phyloP scores from a whole-genome alignment of 2,329 filamentous ascomycete species.

The Purpureocillium lavendulum region DNA sequence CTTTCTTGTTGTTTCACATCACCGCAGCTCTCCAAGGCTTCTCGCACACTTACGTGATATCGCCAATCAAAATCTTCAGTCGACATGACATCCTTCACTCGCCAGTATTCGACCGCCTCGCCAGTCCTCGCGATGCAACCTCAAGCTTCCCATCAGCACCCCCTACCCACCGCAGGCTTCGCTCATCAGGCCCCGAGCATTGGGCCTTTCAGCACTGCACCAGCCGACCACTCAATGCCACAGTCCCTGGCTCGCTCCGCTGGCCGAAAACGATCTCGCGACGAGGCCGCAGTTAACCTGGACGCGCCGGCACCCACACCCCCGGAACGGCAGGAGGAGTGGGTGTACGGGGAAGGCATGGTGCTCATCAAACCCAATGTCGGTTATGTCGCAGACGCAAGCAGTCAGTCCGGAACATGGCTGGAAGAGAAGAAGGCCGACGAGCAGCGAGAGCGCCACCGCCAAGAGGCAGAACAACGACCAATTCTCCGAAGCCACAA shows the following conservation, averaged over 20 bases:
- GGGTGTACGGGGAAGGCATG: conserved; percentile 66
- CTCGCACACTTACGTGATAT: too few species aligned
- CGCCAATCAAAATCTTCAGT: too few species aligned
- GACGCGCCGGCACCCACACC: conserved; percentile 35
- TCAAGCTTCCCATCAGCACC: conserved; percentile 23
- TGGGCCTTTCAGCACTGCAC: conserved; percentile 14
- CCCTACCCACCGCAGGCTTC: conserved; percentile 21
- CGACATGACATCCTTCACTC: conserved; percentile 36
- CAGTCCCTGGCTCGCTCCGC: conserved; percentile 30
- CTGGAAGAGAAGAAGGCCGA: conserved; percentile 55
- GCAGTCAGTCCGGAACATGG: conserved; percentile 65
- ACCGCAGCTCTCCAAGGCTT: too few species aligned
- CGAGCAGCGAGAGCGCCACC: conserved; percentile 38
- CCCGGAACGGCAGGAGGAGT: conserved; percentile 51
- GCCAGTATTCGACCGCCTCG: conserved; percentile 31
- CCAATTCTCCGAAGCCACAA: conserved; percentile 50
- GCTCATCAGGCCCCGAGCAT: conserved; percentile 14
- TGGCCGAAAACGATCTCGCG: conserved; percentile 68
- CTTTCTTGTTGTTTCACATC: conserved; percentile 5
- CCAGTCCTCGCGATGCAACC: conserved; percentile 33
- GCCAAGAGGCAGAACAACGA: conserved; percentile 39
- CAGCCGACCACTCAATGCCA: conserved; percentile 18
- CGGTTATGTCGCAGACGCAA: conserved; percentile 47
- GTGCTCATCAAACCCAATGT: conserved; percentile 57
- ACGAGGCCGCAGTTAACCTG: conserved; percentile 62